A percentile compares a stretch with the other conserved stretches of the same genome.
Evolutionary conservation across 805 yeast genomes (phyloP).

Genomic region (Nakazawaea pomicola): DNA sequence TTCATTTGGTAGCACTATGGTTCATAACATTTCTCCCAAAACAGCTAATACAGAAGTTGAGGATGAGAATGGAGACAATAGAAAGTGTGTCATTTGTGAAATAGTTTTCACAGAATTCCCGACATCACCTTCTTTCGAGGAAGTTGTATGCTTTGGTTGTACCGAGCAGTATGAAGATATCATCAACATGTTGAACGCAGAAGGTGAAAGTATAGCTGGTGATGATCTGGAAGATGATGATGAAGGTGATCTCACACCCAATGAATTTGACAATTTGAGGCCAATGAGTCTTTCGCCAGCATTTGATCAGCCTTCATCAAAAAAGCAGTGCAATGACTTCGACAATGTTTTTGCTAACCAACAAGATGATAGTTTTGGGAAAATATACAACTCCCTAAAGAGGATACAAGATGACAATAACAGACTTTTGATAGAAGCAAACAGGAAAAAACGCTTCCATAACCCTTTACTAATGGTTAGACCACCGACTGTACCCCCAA

Average conservation of each 20-base stretch:
- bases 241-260: background rate
- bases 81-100: constrained; percentile 9
- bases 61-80: background rate
- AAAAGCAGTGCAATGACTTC: constrained; percentile 5
- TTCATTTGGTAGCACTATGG: background rate
- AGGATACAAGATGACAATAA: constrained; percentile 10
- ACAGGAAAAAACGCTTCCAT: constrained; percentile 4
- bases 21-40: background rate
- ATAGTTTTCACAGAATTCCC: background rate
- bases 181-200: constrained; percentile 9
- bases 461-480: constrained; percentile 10
- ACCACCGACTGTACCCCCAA: background rate
- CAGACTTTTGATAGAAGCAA: background rate
- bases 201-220: background rate
- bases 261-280: constrained; percentile 3
- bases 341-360: background rate
- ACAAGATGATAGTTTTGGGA: background rate
- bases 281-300: background rate
- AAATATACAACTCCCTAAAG: constrained; percentile 8
- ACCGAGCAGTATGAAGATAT: constrained; percentile 11
- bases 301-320: constrained; percentile 3
- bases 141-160: constrained; percentile 10
- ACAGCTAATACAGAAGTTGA: background rate
- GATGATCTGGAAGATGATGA: background rate
- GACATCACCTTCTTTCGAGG: constrained; percentile 5